Evolutionary conservation across 1,284 basidiomycete genomes (phyloP), one percentile per base, ranked within the genome.

Genomic region (Xerocomus minutiporus): DNA sequence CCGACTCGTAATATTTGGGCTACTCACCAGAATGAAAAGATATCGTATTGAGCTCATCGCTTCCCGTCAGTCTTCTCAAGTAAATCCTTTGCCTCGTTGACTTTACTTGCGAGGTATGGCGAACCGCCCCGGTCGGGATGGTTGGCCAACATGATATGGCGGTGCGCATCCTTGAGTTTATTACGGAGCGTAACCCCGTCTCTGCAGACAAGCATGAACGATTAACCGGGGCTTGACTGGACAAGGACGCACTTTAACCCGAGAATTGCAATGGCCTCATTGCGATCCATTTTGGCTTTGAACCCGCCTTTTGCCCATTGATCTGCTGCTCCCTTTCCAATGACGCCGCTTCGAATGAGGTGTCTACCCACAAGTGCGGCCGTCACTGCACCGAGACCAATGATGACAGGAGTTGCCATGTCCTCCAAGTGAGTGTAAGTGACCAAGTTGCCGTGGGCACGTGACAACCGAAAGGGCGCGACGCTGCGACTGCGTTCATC

Each of bases 61-160:
- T 74, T 75, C 50, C 75, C 74, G 52, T 84, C 82, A n/a, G 72
- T 73, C 64, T 84, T 88, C 49, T 93, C 91, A 29, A 93, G 70
- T 53, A 93, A 60, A 60, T 92, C 89, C 66, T 91, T 93, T 0
- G 93, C 93, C 66, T 97, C 93, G 71, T 96, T 97, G 53, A 96
- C 93, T 78, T 97, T 98, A 66, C 93, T 95, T n/a, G 96, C 96
- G 38, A 99, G 75, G 71, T 96, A 97, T 1, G 96, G 96, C 11
- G 92, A 90, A 31, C 96, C 96, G 40, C 95, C 95, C 57, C 95
- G 80, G 75, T 98, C 95, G 15, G 96, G 96, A 73, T 97, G 94
- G 72, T 97, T 98, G 20, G 91, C 87, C 46, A 95, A 79, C 92
- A 95, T 96, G 61, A 96, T 89, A 48, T 85, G 81, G 47, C 92